These are phyloP conservation scores for Pestalotiopsis sp. DNA, from an alignment of 2,329 filamentous ascomycete species.

Conservation along the genomic window DNA sequence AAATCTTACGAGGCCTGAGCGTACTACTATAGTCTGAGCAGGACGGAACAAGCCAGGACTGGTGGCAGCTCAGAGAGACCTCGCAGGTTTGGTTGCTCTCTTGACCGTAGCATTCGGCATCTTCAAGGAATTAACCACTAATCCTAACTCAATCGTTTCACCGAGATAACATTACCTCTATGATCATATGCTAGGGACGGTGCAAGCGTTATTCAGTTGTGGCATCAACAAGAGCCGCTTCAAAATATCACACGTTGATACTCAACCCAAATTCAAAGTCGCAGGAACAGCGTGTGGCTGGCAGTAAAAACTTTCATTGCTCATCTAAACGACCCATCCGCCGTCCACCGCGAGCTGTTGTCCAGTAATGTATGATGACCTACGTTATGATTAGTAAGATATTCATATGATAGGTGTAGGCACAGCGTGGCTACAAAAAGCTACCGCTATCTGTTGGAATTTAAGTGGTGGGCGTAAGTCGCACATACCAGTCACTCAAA, in stretches of 20 bases:
- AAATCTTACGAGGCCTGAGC: background rate
- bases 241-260: too few relatives aligned
- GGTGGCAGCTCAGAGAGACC: background rate
- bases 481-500: background rate
- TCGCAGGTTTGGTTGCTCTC: background rate
- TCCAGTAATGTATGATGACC: background rate
- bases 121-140: background rate
- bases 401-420: too few relatives aligned
- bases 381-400: background rate
- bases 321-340: slow-evolving; percentile 1
- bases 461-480: background rate
- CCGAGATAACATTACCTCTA: too few relatives aligned
- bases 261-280: too few relatives aligned
- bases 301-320: too few relatives aligned
- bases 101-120: background rate
- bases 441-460: background rate
- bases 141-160: too few relatives aligned
- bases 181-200: too few relatives aligned
- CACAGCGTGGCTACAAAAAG: too few relatives aligned
- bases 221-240: too few relatives aligned
- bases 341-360: slow-evolving; percentile 10
- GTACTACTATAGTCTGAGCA: background rate
- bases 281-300: too few relatives aligned
- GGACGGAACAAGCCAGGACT: background rate
- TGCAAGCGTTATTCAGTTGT: too few relatives aligned